phyloP scores from a whole-genome alignment of 179 eudicot genomes.

The Dionaea muscipula region DNA sequence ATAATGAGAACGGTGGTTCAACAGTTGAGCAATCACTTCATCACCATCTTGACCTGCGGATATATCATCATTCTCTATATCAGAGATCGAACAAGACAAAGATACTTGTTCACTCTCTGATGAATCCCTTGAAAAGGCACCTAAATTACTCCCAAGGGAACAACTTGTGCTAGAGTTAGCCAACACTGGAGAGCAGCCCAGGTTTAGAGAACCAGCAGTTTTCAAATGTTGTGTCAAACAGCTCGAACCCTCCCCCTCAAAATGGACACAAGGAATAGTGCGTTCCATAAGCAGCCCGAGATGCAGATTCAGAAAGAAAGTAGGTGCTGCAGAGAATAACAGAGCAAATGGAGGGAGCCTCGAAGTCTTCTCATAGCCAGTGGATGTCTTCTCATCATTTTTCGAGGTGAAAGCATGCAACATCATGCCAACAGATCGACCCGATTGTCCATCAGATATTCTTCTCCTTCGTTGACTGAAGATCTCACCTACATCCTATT shows the following conservation, averaged over 20 bases:
- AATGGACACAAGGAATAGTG: conserved; percentile 35
- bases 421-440: conserved; percentile 12
- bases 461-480: conserved; percentile 17
- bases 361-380: conserved; percentile 13
- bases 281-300: conserved; percentile 64
- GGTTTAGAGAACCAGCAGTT: conserved; percentile 7
- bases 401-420: conserved; percentile 16
- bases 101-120: conserved; percentile 10
- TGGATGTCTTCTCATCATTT: conserved; percentile 14
- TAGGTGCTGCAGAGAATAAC: conserved; percentile 60
- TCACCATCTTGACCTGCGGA: conserved; percentile 17
- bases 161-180: conserved; percentile 9
- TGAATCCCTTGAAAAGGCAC: conserved; percentile 8
- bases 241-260: conserved; percentile 24
- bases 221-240: conserved; percentile 23
- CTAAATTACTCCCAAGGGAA: conserved; percentile 7
- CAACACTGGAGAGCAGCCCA: conserved; percentile 12
- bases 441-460: conserved; percentile 14
- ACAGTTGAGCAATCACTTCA: conserved; percentile 10
- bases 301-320: conserved; percentile 56
- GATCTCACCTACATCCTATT: conserved; percentile 32
- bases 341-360: conserved; percentile 46
- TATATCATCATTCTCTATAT: conserved; percentile 11
- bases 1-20: conserved; percentile 10
- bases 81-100: conserved; percentile 3